Base-by-base conservation (phyloP, 1,139 yeast genomes). In the Candida sp. region DNA sequence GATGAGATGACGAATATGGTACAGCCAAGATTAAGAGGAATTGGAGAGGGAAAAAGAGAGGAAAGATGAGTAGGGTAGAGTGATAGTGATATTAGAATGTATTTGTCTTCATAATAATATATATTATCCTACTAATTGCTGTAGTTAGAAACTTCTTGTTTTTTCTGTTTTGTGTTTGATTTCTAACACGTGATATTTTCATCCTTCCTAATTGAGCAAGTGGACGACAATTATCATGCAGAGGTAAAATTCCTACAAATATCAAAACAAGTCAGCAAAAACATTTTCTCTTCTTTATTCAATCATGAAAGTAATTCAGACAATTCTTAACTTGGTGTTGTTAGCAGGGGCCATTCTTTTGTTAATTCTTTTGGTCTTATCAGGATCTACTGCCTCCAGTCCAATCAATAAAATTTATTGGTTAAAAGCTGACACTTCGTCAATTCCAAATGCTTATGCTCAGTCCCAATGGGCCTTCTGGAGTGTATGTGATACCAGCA, bases 401-500 rank as follows among this genome's bases (percentile, higher is more conserved):
- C 91, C 93, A 33, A 74, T 86, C 56, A 70, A 82, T 63, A 67
- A 66, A 41, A 84, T 85, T 54, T 86, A 82, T 66, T 84, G 90
- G 90, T 58, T 86, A 39, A 70, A 77, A 60, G 93, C 84, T 41
- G 84, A 84, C 58, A 85, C 93, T 41, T 63, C 79, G 1, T 59
- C 59, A 42, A 81, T 84, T 44, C 50, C 73, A 7, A 68, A 70
- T 45, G 88, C 90, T n/a, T 73, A 76, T 33, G 66, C 62, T 33
- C 54, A 54, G 45, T 68, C 88, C 19, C 81, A 87, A 51, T 86
- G 93, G 93, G 82, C 91, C 2, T 86, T 81, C 70, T 86, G 95
- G 95, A 93, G 93, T 53, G 76, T 84, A 39, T 84, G 90, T 63
- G 73, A 75, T 44, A 66, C 67, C 40, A 46, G 56, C 22, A 58